Base-by-base conservation (phyloP, 208 protist genomes). In the Sergeia podlipaevii region DNA sequence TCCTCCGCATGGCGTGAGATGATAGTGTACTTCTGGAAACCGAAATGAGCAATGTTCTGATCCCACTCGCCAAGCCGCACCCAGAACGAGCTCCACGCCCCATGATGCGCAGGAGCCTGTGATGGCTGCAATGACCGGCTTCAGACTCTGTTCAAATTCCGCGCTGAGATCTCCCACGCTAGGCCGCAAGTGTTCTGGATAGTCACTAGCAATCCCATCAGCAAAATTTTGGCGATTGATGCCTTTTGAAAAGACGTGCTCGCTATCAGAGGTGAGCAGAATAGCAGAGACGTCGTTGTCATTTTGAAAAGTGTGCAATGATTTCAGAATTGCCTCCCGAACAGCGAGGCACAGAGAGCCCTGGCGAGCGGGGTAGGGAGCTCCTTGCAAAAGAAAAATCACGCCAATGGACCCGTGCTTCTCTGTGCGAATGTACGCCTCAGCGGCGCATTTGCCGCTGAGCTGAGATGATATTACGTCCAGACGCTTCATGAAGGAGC, bases 1-100 rank as follows among this genome's bases (percentile, higher is more conserved):
- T 7, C 86, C 86, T 43, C 72, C 81, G 42, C 83, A 85, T 3
- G 91, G 88, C 3, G 90, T 75, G 36, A 94, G 60, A n/a, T 79
- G 81, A 7, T 91, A 53, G 18, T 57, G 59, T 17, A 88, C 71
- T 20, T 83, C 76, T 2, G 86, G 82, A 44, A 93, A 82, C 6
- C 77, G 69, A 39, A 89, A 78, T 20, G 56, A 42, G n/a, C 61
- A 44, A 10, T 37, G 18, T 3, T 47, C 44, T 10, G 65, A 49
- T 24, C 74, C 81, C 24, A 94, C 59, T 32, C 87, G 76, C 42
- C 80, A 89, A 57, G 85, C 65, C 21, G 83, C 65, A 8, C 74
- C 73, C 15, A 95, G 60, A 1, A 79, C 74, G 2, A 95, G 65
- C 56, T 93, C 82, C 29, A 87, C 45, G n/a, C 82, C 87, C 64